Base-by-base conservation (phyloP, 306 rosid genomes). In the Gleditsia sinensis region DNA sequence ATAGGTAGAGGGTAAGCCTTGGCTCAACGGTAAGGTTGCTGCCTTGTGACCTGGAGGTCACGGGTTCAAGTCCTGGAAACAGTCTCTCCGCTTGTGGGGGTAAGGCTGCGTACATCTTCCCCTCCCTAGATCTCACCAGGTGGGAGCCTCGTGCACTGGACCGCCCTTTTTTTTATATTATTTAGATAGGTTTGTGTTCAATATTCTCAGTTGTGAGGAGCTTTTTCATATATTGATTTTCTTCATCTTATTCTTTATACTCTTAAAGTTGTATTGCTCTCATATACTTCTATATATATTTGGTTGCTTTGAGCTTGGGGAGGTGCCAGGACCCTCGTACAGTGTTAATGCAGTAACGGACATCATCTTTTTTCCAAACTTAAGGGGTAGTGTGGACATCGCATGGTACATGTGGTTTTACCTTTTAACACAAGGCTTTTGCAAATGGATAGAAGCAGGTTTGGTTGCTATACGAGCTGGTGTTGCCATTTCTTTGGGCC, bases 231-330 rank as follows among this genome's bases (percentile, higher is more conserved):
- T 32, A 13, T 8, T 68, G 45, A 10, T 30, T 48, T 46, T 6
- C 43, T 48, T 48, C 10, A 30, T 67, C 4, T 59, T 59, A 11
- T 33, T n/a, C 33, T 59, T 20, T 43, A 20, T 20, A 1, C 2
- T 65, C 50, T 33, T 60, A 60, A 34, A 33, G 37, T 16, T 34
- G 13, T 17, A 34, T 32, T 34, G 28, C 67, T 60, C n/a, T 19
- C 27, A 34, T 60, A 19, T n/a, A 32, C 0, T 6, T 36, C 36
- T 57, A 28, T 57, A 17, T 61, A 20, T 60, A 9, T 60, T 14
- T 62, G 28, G 68, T 62, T 62, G n/a, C 14, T 60, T 45, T 60
- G 7, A 16, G n/a, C 42, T 58, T 16, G 37, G 7, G 64, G 64
- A 34, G 46, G 16, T 19, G 46, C 16, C 27, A 33, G 20, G 27